Conservation (phyloP, 139 green algal genomes). For the Auxenochlorella pyrenoidosa region DNA sequence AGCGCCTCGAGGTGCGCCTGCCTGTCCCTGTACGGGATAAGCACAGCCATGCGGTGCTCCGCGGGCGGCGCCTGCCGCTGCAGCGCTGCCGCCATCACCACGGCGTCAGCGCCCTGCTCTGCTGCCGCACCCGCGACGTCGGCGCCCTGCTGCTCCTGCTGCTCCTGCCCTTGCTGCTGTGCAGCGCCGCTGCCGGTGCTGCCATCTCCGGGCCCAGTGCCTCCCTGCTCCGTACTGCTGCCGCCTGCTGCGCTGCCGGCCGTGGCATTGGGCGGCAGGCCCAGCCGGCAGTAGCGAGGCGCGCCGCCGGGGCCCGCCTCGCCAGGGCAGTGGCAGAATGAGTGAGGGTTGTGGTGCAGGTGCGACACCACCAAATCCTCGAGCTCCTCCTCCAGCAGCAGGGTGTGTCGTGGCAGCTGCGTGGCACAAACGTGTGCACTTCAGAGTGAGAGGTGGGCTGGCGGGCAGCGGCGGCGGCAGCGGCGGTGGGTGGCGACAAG, state of each 20-base stretch:
- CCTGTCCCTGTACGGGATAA: constrained; percentile 51
- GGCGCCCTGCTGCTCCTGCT: background rate
- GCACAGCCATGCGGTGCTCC: constrained; percentile 48
- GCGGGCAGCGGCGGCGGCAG: background rate
- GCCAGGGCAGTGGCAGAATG: background rate
- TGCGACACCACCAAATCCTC: background rate
- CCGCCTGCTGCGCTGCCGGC: background rate
- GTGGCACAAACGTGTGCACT: background rate
- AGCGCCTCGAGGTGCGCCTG: constrained; percentile 28
- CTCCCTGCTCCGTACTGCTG: background rate
- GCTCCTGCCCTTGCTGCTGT: background rate
- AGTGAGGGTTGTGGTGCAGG: background rate
- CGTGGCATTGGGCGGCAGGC: background rate
- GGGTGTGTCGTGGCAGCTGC: constrained; percentile 9
- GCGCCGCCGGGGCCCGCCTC: background rate
- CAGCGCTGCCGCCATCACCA: background rate
- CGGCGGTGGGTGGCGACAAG: background rate
- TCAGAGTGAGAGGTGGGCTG: background rate
- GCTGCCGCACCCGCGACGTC: background rate
- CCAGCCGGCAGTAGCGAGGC: constrained; percentile 11
- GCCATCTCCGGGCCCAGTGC: background rate
- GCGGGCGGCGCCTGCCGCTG: background rate
- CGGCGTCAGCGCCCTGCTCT: background rate
- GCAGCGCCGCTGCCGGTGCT: background rate
- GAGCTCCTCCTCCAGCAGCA: constrained; percentile 22